These are phyloP conservation scores for Xylaria sp. DNA, from an alignment of 2,329 filamentous ascomycete species.

Conservation along the genomic window DNA sequence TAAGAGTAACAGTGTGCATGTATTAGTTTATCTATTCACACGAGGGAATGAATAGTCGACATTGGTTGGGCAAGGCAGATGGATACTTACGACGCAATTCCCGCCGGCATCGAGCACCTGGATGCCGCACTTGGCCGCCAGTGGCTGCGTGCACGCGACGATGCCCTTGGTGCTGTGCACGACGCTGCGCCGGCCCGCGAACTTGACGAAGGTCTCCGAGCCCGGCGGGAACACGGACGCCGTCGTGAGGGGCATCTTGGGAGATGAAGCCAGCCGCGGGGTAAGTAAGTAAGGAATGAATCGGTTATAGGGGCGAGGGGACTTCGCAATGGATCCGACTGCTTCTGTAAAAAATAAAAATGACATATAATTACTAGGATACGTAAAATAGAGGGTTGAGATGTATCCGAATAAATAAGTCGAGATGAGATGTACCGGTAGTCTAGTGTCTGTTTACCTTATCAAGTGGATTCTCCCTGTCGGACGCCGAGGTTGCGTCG, in stretches of 20 bases:
- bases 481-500: slow-evolving; percentile 9
- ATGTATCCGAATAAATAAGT: background rate
- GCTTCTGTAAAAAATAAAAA: too few species aligned
- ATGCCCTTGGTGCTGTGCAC: slow-evolving; percentile 95
- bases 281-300: too few species aligned
- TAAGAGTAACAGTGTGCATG: background rate
- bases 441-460: background rate
- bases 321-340: too few species aligned
- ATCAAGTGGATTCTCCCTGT: background rate
- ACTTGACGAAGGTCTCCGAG: slow-evolving; percentile 67
- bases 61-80: background rate
- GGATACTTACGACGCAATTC: slow-evolving; percentile 82
- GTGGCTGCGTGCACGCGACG: slow-evolving; percentile 86
- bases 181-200: slow-evolving; percentile 85
- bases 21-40: background rate
- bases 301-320: too few species aligned
- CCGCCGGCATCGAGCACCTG: slow-evolving; percentile 86
- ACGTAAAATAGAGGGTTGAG: too few species aligned
- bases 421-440: background rate
- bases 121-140: slow-evolving; percentile 89
- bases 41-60: background rate
- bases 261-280: too few species aligned
- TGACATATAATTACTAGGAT: too few species aligned
- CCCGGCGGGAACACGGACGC: slow-evolving; percentile 59
- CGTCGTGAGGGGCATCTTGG: slow-evolving; percentile 59